Conservation (phyloP, 306 rosid species). For the Gleditsia sinensis region DNA sequence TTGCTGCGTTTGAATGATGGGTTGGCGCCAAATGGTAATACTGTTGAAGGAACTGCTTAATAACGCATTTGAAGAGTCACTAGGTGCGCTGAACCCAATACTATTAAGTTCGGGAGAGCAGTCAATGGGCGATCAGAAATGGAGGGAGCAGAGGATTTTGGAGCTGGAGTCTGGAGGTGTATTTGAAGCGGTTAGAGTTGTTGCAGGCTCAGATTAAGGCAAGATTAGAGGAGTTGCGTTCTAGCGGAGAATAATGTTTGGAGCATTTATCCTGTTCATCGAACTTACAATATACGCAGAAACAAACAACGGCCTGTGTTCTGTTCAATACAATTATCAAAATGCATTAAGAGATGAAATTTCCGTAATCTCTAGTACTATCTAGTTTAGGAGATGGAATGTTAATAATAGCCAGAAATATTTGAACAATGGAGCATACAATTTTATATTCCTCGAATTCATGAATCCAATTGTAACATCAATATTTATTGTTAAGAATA, state of each 20-base stretch:
- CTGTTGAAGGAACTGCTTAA: constrained; percentile 36
- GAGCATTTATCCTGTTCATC: too few species aligned
- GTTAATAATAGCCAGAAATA: too few species aligned
- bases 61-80: constrained; percentile 26
- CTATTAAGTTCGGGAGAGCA: neutral
- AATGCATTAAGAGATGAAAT: too few species aligned
- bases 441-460: neutral
- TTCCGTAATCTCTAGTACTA: too few species aligned
- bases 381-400: too few species aligned
- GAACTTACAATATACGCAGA: too few species aligned
- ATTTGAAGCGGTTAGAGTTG: constrained; percentile 71
- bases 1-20: neutral
- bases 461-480: neutral
- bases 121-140: constrained; percentile 46
- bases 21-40: too few species aligned
- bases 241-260: constrained; percentile 42
- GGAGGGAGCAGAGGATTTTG: constrained; percentile 68
- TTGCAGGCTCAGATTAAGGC: constrained; percentile 73
- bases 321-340: too few species aligned
- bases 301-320: too few species aligned
- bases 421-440: too few species aligned
- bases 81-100: constrained; percentile 5
- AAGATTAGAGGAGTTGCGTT: constrained; percentile 67
- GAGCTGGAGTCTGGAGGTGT: constrained; percentile 85
- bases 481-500: neutral